These are phyloP conservation scores for Suillus fuscotomentosus DNA, from an alignment of 768 basidiomycete species.

Conservation along the genomic window DNA sequence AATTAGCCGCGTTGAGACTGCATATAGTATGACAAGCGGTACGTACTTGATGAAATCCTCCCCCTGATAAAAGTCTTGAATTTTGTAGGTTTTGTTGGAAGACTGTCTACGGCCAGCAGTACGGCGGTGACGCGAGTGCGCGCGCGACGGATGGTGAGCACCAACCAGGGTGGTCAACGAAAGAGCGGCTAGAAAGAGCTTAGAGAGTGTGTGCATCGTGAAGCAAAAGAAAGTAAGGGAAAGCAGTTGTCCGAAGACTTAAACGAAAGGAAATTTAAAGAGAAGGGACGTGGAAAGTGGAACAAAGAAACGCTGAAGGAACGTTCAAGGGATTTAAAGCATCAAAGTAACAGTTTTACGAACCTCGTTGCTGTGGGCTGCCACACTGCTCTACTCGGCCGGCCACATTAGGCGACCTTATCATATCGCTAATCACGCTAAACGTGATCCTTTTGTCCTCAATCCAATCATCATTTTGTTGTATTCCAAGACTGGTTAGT, in stretches of 20 bases:
- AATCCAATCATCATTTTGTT: neutral
- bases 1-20: neutral
- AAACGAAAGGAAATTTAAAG: constrained; percentile 2
- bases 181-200: constrained; percentile 30
- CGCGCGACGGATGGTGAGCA: constrained; percentile 24
- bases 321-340: neutral
- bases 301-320: neutral
- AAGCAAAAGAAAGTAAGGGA: constrained; percentile 1
- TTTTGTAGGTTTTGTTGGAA: constrained; percentile 30
- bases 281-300: neutral
- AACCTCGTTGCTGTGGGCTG: neutral
- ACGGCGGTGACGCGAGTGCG: constrained; percentile 29
- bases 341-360: neutral
- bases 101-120: constrained; percentile 16
- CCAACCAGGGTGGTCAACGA: constrained; percentile 37
- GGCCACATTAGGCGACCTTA: neutral
- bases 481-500: neutral
- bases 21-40: neutral
- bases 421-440: neutral
- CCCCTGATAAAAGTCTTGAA: constrained; percentile 45
- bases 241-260: neutral
- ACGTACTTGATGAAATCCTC: constrained; percentile 61
- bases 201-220: constrained; percentile 33
- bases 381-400: neutral
- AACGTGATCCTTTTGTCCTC: neutral